phyloP scores from a whole-genome alignment of 2,329 filamentous ascomycete species.

The Dothistroma septosporum region DNA sequence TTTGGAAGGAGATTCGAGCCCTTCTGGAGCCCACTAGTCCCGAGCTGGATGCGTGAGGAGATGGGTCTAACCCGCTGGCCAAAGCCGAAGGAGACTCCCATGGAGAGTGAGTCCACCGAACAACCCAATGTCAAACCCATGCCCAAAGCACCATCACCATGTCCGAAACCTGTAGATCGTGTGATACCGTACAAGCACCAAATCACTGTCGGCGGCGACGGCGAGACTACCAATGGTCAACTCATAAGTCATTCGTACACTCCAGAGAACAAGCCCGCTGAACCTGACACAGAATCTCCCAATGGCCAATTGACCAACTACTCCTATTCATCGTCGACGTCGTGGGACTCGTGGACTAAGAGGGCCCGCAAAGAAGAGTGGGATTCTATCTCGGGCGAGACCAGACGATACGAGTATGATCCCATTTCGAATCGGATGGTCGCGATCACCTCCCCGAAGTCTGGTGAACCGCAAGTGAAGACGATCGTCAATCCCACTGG shows the following conservation, averaged over 20 bases:
- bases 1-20: conserved; percentile 40
- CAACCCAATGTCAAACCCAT: conserved; percentile 4
- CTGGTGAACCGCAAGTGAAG: conserved; percentile 6
- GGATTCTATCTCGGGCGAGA: conserved; percentile 31
- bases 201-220: conserved; percentile 6
- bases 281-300: conserved; percentile 12
- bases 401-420: conserved; percentile 35
- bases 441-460: conserved; percentile 13
- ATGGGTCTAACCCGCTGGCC: conserved; percentile 20
- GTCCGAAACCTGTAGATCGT: conserved; percentile 5
- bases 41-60: conserved; percentile 31
- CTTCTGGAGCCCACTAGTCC: conserved; percentile 33
- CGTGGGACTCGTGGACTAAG: conserved; percentile 33
- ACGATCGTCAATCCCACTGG: neutral
- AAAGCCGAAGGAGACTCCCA: conserved; percentile 14
- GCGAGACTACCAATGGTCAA: conserved; percentile 14
- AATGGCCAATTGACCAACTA: conserved; percentile 23
- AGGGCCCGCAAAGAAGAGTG: conserved; percentile 30
- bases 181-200: neutral
- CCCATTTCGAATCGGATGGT: conserved; percentile 39
- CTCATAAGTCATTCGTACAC: conserved; percentile 21
- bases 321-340: conserved; percentile 27
- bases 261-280: conserved; percentile 14
- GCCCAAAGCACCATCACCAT: conserved; percentile 5
- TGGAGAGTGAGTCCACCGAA: neutral